phyloP scores from a whole-genome alignment of 1,139 yeast genomes.

The Debaryomycetaceae sp. region DNA sequence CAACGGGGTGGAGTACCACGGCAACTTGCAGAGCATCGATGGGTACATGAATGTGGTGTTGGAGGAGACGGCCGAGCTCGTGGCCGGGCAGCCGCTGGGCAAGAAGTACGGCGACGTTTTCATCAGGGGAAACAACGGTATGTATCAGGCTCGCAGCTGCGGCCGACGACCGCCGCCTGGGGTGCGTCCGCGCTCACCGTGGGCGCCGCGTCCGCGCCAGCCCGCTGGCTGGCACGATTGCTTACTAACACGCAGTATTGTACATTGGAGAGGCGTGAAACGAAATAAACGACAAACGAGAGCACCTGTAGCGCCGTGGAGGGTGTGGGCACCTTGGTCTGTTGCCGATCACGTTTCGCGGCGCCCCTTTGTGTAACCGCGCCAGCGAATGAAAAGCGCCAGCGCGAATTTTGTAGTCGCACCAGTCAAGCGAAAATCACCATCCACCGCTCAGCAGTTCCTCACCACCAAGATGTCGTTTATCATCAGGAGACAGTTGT shows the following conservation, averaged over 20 bases:
- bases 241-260: slow-evolving; percentile 26
- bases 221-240: slow-evolving; percentile 1
- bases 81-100: slow-evolving; percentile 52
- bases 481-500: slow-evolving; percentile 86
- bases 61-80: slow-evolving; percentile 67
- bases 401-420: too few relatives aligned
- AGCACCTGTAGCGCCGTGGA: not conserved
- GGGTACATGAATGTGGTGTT: slow-evolving; percentile 96
- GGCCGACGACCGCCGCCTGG: not conserved
- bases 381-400: slow-evolving; percentile 10
- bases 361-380: slow-evolving; percentile 3
- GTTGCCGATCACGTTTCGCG: not conserved
- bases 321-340: not conserved
- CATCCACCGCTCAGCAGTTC: slow-evolving; percentile 1
- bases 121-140: slow-evolving; percentile 90
- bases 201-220: too few relatives aligned
- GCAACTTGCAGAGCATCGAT: slow-evolving; percentile 81
- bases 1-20: slow-evolving; percentile 79
- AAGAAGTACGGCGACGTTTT: slow-evolving; percentile 78
- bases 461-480: slow-evolving; percentile 55
- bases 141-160: slow-evolving; percentile 36
- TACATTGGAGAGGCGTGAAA: slow-evolving; percentile 41
- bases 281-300: not conserved
- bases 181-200: not conserved
- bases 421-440: too few relatives aligned